phyloP scores from a whole-genome alignment of 176 grass and related monocot species.

The Musa troglodytarum region DNA sequence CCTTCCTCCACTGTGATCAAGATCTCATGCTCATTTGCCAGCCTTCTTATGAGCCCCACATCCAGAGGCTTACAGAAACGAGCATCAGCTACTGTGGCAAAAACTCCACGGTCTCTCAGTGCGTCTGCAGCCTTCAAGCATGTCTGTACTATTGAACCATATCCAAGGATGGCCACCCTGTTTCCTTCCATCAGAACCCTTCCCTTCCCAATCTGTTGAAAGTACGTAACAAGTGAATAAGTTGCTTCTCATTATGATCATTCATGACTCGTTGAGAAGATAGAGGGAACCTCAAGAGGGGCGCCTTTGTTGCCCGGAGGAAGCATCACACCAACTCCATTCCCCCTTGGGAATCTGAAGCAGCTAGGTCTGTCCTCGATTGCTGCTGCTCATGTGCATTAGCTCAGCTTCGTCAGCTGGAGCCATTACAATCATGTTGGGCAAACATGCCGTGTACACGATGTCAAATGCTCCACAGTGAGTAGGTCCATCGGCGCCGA shows the following conservation, averaged over 20 bases:
- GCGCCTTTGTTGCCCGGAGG: constrained; percentile 48
- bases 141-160: constrained; percentile 68
- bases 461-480: constrained; percentile 93
- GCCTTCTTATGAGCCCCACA: constrained; percentile 38
- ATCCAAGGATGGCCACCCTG: constrained; percentile 62
- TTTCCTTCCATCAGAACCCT: constrained; percentile 56
- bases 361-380: constrained; percentile 78
- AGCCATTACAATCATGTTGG: constrained; percentile 97
- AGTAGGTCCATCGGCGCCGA: constrained; percentile 80
- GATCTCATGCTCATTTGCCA: constrained; percentile 64
- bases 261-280: no score
- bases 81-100: constrained; percentile 62
- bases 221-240: no score
- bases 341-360: constrained; percentile 75
- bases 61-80: constrained; percentile 95
- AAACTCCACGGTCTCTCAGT: constrained; percentile 50
- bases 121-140: constrained; percentile 53
- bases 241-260: no score
- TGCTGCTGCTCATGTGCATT: constrained; percentile 71
- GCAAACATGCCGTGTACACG: constrained; percentile 78
- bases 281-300: constrained; percentile 28
- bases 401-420: constrained; percentile 82
- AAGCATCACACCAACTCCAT: constrained; percentile 52
- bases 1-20: constrained; percentile 75
- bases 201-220: constrained; percentile 48